phyloP scores from a whole-genome alignment of 2,329 filamentous ascomycete genomes.

The Niveomyces coronatus region DNA sequence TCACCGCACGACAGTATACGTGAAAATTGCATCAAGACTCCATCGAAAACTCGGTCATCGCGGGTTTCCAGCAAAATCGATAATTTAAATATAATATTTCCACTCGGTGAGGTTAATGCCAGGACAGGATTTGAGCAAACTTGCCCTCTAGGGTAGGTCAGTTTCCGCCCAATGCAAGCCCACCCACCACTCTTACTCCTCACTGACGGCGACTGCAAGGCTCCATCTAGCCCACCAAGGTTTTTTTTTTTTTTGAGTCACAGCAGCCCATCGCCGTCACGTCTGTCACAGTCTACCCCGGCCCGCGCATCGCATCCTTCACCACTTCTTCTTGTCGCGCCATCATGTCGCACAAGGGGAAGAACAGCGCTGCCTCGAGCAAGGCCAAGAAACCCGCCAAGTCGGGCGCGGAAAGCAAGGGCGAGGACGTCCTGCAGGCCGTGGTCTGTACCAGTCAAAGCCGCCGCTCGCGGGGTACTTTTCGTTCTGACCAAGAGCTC shows the following conservation, averaged over 20 bases:
- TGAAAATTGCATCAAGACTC: too few species aligned
- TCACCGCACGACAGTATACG: too few species aligned
- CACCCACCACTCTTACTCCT: too few species aligned
- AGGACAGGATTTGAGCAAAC: too few species aligned
- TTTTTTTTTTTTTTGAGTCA: constrained; percentile 15
- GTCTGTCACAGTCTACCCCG: constrained; percentile 10
- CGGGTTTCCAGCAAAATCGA: too few species aligned
- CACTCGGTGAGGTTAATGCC: too few species aligned
- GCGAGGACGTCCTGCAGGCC: constrained; percentile 48
- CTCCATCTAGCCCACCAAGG: constrained; percentile 22
- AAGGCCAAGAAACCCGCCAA: constrained; percentile 46
- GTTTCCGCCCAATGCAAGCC: too few species aligned
- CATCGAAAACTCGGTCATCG: too few species aligned
- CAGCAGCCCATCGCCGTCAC: neutral
- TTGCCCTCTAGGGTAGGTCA: too few species aligned
- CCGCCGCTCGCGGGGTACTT: constrained; percentile 15
- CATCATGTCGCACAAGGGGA: constrained; percentile 35
- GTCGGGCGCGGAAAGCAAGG: constrained; percentile 40
- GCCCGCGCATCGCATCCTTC: constrained; percentile 12
- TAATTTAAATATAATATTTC: too few species aligned
- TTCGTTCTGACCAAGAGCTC: neutral
- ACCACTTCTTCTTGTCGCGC: constrained; percentile 10
- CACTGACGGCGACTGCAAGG: too few species aligned
- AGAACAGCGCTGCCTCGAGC: constrained; percentile 26
- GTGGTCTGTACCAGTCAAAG: constrained; percentile 35